phyloP scores from a whole-genome alignment of 73 alveolate species.

The Tetrahymena borealis region DNA sequence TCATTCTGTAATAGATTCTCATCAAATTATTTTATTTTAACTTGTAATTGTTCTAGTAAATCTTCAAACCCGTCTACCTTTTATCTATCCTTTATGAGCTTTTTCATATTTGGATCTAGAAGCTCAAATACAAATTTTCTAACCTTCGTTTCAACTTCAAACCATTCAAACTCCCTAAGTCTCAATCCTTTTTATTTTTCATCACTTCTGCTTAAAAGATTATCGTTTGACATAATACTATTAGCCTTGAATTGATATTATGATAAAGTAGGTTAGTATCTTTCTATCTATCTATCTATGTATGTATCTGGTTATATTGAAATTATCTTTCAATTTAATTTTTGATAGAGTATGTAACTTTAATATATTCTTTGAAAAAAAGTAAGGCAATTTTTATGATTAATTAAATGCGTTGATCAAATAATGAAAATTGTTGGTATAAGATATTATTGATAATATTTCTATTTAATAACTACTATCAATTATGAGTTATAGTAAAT shows the following conservation, averaged over 20 bases:
- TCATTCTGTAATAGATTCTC: neutral
- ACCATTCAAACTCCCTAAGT: neutral
- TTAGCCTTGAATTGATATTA: neutral
- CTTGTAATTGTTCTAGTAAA: neutral
- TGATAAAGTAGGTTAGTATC: too few species aligned
- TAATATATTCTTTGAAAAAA: too few species aligned
- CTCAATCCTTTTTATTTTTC: neutral
- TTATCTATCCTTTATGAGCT: neutral
- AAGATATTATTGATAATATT: too few species aligned
- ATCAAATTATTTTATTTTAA: neutral
- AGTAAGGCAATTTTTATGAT: too few species aligned
- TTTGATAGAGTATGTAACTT: too few species aligned
- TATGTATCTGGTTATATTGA: too few species aligned
- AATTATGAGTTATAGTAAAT: too few species aligned
- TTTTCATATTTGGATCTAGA: neutral
- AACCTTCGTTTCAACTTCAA: neutral
- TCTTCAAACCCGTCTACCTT: neutral
- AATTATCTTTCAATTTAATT: too few species aligned
- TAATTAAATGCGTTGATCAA: too few species aligned
- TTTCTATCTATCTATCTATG: too few species aligned
- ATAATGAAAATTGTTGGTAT: too few species aligned
- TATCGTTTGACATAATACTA: neutral
- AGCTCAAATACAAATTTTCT: neutral
- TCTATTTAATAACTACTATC: too few species aligned
- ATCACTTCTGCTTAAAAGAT: neutral